phyloP scores from a whole-genome alignment of 305 asterid genomes.

The Fraxinus platypoda region DNA sequence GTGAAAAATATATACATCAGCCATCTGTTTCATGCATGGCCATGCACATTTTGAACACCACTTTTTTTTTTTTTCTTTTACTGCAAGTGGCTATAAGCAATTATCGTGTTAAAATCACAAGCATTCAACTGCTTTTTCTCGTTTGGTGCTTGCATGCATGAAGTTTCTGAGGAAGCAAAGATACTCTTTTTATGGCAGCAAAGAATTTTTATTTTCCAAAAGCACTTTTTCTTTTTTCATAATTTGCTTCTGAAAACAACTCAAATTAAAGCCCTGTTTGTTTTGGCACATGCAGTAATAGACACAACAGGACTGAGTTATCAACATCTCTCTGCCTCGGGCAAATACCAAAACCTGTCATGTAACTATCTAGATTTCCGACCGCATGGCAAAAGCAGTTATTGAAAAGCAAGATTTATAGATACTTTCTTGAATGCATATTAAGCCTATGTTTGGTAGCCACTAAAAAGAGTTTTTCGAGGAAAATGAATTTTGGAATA shows the following conservation, averaged over 20 bases:
- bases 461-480: background rate
- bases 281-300: background rate
- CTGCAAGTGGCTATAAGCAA: slow-evolving; percentile 21
- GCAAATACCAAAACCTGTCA: slow-evolving; percentile 23
- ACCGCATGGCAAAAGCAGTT: slow-evolving; percentile 13
- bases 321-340: slow-evolving; percentile 29
- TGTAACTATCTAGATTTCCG: slow-evolving; percentile 29
- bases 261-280: background rate
- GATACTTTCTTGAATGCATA: background rate
- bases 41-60: slow-evolving; percentile 13
- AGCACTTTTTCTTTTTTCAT: background rate
- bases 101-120: slow-evolving; percentile 15
- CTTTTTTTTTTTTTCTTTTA: background rate
- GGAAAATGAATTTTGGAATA: background rate
- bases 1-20: background rate
- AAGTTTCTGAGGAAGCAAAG: background rate
- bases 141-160: background rate
- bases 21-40: background rate
- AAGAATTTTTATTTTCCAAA: background rate
- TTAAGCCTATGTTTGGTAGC: background rate
- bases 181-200: background rate
- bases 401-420: background rate
- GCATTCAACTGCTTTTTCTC: background rate
- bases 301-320: slow-evolving; percentile 14
- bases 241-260: slow-evolving; percentile 13